phyloP scores from a whole-genome alignment of 768 basidiomycete genomes.

The Podaxis sp. region DNA sequence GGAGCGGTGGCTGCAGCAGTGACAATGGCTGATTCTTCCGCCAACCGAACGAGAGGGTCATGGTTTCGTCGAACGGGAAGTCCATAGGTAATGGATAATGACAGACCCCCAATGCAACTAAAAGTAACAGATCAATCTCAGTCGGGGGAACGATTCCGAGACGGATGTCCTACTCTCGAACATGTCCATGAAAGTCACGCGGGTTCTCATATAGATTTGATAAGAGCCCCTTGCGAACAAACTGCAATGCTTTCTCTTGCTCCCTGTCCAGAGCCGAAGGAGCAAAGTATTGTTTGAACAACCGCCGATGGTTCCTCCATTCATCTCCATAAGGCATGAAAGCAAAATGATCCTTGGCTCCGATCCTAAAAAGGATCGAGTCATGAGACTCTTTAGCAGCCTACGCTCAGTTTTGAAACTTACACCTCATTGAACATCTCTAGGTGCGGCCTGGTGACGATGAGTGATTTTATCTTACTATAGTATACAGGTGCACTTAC shows the following conservation, averaged over 20 bases:
- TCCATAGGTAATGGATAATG: slow-evolving; percentile 7
- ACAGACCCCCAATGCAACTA: slow-evolving; percentile 9
- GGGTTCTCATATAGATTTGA: neutral
- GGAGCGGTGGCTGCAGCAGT: slow-evolving; percentile 3
- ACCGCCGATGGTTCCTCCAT: slow-evolving; percentile 39
- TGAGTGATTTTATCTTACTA: neutral
- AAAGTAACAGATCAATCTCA: neutral
- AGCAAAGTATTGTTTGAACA: slow-evolving; percentile 40
- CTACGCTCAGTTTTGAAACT: neutral
- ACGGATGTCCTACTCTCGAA: neutral
- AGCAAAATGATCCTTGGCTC: neutral
- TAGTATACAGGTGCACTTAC: neutral
- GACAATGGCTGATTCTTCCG: slow-evolving; percentile 3
- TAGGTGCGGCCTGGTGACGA: slow-evolving; percentile 1
- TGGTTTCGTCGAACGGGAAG: slow-evolving; percentile 3
- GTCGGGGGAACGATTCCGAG: neutral
- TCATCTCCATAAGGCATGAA: slow-evolving; percentile 17
- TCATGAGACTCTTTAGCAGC: neutral
- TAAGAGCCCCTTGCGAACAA: slow-evolving; percentile 1
- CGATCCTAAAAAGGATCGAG: neutral
- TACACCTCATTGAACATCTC: neutral
- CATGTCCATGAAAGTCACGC: neutral
- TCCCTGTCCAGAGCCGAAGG: slow-evolving; percentile 5
- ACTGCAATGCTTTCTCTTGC: slow-evolving; percentile 1
- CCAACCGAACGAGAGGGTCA: slow-evolving; percentile 10